These are phyloP conservation scores for Inga oerstediana DNA, from an alignment of 306 rosid species.

Conservation along the genomic window DNA sequence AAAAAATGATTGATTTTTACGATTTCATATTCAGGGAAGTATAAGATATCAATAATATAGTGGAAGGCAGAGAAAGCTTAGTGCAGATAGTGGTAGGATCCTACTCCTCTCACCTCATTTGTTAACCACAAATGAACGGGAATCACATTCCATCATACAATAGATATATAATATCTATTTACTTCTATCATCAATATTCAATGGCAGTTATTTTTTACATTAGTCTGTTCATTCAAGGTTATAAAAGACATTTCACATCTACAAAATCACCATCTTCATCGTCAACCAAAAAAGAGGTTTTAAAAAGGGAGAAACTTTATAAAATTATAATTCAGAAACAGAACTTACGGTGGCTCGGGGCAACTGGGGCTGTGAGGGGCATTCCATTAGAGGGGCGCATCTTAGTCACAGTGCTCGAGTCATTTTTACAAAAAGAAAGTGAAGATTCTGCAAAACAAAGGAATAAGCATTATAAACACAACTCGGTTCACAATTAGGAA, in stretches of 20 bases:
- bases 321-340: slow-evolving; percentile 15
- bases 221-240: neutral
- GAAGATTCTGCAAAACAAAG: slow-evolving; percentile 53
- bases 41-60: slow-evolving; percentile 5
- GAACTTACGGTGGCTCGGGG: slow-evolving; percentile 60
- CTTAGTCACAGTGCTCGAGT: slow-evolving; percentile 30
- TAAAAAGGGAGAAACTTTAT: neutral
- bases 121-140: neutral
- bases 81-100: neutral
- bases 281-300: neutral
- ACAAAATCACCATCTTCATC: neutral
- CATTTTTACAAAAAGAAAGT: slow-evolving; percentile 47
- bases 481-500: neutral
- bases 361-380: slow-evolving; percentile 45
- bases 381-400: slow-evolving; percentile 41
- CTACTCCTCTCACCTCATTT: neutral
- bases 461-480: neutral
- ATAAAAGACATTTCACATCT: neutral
- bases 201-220: neutral
- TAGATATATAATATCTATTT: neutral
- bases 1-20: no score
- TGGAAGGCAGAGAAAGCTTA: slow-evolving; percentile 16
- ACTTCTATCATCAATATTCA: neutral
- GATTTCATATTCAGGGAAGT: neutral
- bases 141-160: neutral